phyloP scores from a whole-genome alignment of 306 rosid genomes.

The Pterocarpus santalinus region DNA sequence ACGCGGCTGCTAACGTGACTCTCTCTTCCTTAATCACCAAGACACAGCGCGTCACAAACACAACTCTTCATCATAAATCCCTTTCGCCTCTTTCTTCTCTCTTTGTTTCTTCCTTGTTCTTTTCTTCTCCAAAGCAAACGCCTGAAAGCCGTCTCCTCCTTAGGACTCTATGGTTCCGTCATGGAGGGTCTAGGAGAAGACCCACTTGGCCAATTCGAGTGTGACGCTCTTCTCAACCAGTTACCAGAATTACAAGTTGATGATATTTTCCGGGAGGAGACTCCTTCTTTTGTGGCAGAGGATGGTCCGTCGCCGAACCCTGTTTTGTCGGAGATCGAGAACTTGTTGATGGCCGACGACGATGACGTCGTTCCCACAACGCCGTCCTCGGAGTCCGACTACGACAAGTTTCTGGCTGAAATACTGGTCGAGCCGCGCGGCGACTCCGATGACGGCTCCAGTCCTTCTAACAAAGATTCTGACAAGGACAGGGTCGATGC shows the following conservation, averaged over 20 bases:
- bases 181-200: constrained; percentile 46
- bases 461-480: constrained; percentile 45
- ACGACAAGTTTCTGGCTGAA: constrained; percentile 57
- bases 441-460: constrained; percentile 41
- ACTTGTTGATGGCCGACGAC: constrained; percentile 64
- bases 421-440: constrained; percentile 53
- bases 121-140: too few species aligned
- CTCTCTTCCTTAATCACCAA: constrained; percentile 39
- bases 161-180: not conserved
- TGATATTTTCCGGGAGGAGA: constrained; percentile 38
- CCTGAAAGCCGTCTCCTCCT: not conserved
- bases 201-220: constrained; percentile 47
- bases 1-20: not conserved
- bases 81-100: not conserved
- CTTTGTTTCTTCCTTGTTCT: not conserved
- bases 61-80: not conserved
- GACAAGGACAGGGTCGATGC: constrained; percentile 47
- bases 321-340: constrained; percentile 57
- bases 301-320: constrained; percentile 39
- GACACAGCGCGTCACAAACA: not conserved
- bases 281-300: not conserved
- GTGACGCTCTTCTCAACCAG: constrained; percentile 47
- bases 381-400: constrained; percentile 35
- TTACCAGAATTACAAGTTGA: constrained; percentile 29
- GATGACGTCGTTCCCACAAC: constrained; percentile 11